These are phyloP conservation scores for Penstemon eatonii DNA, from an alignment of 257 asterid species.

Conservation along the genomic window DNA sequence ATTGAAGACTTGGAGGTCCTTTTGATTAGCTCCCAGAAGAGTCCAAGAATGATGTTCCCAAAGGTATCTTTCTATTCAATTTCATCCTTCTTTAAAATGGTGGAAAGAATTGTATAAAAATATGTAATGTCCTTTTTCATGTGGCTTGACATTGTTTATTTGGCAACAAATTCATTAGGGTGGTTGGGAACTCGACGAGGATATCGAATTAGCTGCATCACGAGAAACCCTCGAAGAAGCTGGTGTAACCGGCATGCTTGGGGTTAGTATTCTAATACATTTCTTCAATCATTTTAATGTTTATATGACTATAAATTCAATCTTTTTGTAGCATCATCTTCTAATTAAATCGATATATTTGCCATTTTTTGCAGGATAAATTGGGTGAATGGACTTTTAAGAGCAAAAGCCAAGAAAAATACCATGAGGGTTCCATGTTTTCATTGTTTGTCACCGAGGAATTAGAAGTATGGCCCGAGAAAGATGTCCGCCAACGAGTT, in stretches of 20 bases:
- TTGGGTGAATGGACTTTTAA: constrained; percentile 86
- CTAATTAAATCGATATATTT: constrained; percentile 3
- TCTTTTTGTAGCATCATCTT: background rate
- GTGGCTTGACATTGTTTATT: constrained; percentile 32
- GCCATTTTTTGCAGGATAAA: constrained; percentile 43
- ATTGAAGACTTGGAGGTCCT: constrained; percentile 77
- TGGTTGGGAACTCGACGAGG: constrained; percentile 94
- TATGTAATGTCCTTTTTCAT: background rate
- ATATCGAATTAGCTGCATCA: constrained; percentile 75
- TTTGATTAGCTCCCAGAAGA: constrained; percentile 84
- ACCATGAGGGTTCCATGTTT: constrained; percentile 82
- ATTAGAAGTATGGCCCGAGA: constrained; percentile 91
- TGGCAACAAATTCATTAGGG: constrained; percentile 47
- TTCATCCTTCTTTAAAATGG: background rate
- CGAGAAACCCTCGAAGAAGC: constrained; percentile 93
- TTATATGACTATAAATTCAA: background rate
- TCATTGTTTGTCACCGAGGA: constrained; percentile 75
- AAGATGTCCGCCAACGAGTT: constrained; percentile 61
- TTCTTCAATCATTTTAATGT: background rate
- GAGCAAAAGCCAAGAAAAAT: constrained; percentile 88
- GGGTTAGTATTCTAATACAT: constrained; percentile 42
- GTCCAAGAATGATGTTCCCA: constrained; percentile 86
- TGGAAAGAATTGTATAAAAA: background rate
- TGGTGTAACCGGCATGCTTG: constrained; percentile 73
- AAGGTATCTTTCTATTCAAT: constrained; percentile 49